Base-by-base conservation (phyloP, 2,329 filamentous ascomycete genomes). In the Byssochlamys sp. region DNA sequence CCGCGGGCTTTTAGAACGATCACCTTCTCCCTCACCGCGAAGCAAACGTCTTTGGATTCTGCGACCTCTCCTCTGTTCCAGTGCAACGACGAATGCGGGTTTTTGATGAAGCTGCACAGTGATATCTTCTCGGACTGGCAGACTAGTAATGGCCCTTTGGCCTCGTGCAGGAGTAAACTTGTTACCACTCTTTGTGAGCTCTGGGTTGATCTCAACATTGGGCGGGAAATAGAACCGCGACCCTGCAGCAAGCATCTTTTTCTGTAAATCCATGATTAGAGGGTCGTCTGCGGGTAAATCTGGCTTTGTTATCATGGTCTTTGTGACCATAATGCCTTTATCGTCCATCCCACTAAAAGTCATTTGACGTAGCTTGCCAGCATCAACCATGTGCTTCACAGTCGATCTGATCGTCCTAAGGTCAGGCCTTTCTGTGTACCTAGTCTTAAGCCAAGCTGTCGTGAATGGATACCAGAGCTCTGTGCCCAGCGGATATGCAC, bases 391-490 rank as follows among this genome's bases (percentile, higher is more conserved):
- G 24, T 73, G 67, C 58, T 79, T 80, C 53, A 84, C 69, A 2
- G 79, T 71, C 12, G 72, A 73, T 28, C 74, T 77, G 29, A 85
- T 67, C 1, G 82, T 84, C 39, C 77, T 74, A 35, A 76, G 71
- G 60, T 84, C 80, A 0, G 82, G 81, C 53, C 66, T 75, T 57
- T 74, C 73, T 49, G 74, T 67, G 58, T 74, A 67, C 12, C 75
- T 76, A 7, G 69, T 63, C 59, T 73, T 76, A 55, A 77, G 71
- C 82, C 83, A 86, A 14, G 77, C 70, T 2, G 77, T 77, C 12
- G 75, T 70, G 61, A 83, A 84, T 7, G 82, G 78, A 60, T 78
- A 75, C 67, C 75, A 78, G n/a, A 85, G 74, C 61, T 84, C 81
- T 51, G 73, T 73, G 26, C 80, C 77, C 39, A 79, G 75, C 2